Percentiles rank a stretch among this genome's conserved stretches.
These are phyloP conservation scores for Allium cepa DNA, from an alignment of 106 monocot genomes.

Conservation along the genomic window DNA sequence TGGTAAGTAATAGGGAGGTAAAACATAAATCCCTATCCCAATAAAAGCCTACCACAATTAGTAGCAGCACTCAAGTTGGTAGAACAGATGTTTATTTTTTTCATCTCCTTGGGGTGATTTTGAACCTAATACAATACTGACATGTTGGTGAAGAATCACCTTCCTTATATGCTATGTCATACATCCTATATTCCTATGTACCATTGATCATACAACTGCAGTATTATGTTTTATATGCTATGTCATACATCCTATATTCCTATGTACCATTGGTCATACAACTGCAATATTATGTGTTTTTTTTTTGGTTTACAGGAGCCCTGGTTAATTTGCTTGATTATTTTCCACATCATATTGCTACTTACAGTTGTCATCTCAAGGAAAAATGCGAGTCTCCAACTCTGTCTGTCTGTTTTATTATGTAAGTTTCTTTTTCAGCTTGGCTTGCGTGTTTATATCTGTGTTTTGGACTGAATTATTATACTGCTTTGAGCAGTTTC, in stretches of 20 bases:
- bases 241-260: background rate
- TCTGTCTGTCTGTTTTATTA: conserved; percentile 51
- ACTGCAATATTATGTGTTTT: conserved; percentile 2
- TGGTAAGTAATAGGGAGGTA: too few relatives aligned
- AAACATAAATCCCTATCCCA: too few relatives aligned
- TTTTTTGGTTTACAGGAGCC: conserved; percentile 28
- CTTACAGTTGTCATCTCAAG: conserved; percentile 49
- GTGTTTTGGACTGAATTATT: background rate
- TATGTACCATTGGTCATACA: background rate
- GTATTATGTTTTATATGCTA: conserved; percentile 2
- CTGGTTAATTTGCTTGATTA: conserved; percentile 66
- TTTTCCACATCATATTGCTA: conserved; percentile 53
- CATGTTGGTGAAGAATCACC: background rate
- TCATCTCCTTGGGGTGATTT: too few relatives aligned
- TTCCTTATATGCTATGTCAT: background rate
- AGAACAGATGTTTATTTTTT: too few relatives aligned
- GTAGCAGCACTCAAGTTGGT: too few relatives aligned
- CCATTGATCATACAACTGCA: background rate
- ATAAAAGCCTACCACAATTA: too few relatives aligned
- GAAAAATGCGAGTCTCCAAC: conserved; percentile 73
- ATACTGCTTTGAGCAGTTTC: conserved; percentile 45
- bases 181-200: background rate
- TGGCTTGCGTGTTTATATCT: background rate
- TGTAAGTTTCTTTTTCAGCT: conserved; percentile 37
- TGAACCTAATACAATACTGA: too few relatives aligned